Evolutionary conservation across 495 filamentous ascomycete genomes (phyloP).

Genomic region (Talaromyces ruber): DNA sequence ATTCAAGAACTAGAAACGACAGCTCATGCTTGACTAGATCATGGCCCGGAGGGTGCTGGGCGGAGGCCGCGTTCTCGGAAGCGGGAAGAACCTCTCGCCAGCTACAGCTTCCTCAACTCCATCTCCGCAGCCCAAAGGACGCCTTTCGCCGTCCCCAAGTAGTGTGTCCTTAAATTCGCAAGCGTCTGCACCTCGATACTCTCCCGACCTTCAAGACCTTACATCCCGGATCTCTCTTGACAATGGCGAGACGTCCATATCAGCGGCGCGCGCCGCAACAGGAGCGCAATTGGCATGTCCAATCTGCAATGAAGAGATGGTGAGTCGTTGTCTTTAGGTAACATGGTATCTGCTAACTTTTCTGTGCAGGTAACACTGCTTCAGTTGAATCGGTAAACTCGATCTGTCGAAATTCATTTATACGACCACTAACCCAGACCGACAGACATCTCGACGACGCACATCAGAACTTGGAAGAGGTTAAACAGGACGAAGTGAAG

Average conservation of each 20-base stretch:
- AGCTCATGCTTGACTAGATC: constrained; percentile 15
- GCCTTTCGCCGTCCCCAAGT: constrained; percentile 52
- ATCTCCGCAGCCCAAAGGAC: constrained; percentile 46
- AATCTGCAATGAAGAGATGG: constrained; percentile 97
- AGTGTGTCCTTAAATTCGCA: constrained; percentile 54
- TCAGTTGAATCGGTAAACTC: constrained; percentile 73
- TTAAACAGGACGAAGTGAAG: constrained; percentile 93
- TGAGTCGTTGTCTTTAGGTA: constrained; percentile 18
- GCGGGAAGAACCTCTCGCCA: constrained; percentile 66
- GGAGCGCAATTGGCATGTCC: constrained; percentile 73
- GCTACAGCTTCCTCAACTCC: constrained; percentile 56
- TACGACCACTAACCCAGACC: not conserved
- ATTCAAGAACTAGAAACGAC: not conserved
- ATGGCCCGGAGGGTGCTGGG: constrained; percentile 83
- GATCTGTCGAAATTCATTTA: not conserved
- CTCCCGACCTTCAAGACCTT: constrained; percentile 49
- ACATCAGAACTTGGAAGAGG: constrained; percentile 87
- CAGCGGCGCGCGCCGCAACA: constrained; percentile 43
- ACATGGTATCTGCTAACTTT: constrained; percentile 11
- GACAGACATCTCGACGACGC: constrained; percentile 82
- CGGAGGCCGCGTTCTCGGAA: constrained; percentile 81
- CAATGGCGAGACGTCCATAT: constrained; percentile 37
- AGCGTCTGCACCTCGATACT: constrained; percentile 50
- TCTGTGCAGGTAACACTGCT: constrained; percentile 68
- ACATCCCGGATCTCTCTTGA: constrained; percentile 49